A percentile compares a stretch with the other conserved stretches of the same genome.
These are phyloP conservation scores for Houttuynia cordata DNA, from an alignment of 164 flowering plant species.

Conservation along the genomic window DNA sequence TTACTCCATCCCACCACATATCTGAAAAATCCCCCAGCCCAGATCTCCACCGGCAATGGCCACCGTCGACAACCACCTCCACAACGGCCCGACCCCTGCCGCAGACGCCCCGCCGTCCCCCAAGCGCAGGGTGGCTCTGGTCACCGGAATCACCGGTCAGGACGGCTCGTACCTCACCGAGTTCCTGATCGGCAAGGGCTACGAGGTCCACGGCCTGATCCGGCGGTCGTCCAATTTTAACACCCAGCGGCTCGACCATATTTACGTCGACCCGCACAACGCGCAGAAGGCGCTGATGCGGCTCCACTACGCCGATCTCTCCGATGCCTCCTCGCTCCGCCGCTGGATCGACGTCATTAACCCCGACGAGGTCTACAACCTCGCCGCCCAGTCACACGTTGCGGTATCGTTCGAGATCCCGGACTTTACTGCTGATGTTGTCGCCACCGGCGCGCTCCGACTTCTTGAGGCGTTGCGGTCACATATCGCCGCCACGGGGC, in stretches of 20 bases:
- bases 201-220: conserved; percentile 87
- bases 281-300: conserved; percentile 63
- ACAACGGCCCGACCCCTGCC: background rate
- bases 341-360: conserved; percentile 76
- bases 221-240: conserved; percentile 93
- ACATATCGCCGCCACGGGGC: conserved; percentile 60
- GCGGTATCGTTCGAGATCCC: conserved; percentile 98
- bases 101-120: background rate
- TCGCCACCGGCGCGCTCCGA: conserved; percentile 92
- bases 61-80: conserved; percentile 3
- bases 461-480: conserved; percentile 84
- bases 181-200: conserved; percentile 66
- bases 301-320: conserved; percentile 88
- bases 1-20: background rate
- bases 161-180: conserved; percentile 96
- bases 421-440: conserved; percentile 93
- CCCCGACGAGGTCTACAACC: conserved; percentile 93
- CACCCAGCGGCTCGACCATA: conserved; percentile 91
- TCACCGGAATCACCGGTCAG: conserved; percentile 94
- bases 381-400: conserved; percentile 94
- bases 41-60: background rate
- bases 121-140: conserved; percentile 45
- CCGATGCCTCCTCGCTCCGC: conserved; percentile 94
- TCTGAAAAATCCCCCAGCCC: background rate
- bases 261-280: conserved; percentile 95